Conservation (phyloP, 352 stramenopile genomes). For the Phytophthora kernoviae region DNA sequence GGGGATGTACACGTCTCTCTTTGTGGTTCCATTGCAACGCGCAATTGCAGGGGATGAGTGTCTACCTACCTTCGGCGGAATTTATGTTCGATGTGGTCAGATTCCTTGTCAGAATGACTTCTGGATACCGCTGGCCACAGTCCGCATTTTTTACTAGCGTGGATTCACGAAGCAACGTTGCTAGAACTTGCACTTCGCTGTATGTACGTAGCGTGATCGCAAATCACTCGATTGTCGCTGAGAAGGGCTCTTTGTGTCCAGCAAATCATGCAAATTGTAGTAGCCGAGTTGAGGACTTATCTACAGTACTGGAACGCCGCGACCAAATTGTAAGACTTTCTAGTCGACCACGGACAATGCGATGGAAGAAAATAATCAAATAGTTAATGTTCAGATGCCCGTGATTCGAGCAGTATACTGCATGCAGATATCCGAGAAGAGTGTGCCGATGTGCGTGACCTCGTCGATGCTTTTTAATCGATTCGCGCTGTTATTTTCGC, state of each 20-base stretch:
- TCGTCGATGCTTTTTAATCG: conserved; percentile 16
- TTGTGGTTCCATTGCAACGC: too few relatives aligned
- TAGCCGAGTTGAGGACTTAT: not conserved
- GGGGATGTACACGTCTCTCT: too few relatives aligned
- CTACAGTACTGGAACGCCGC: not conserved
- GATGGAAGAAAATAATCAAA: not conserved
- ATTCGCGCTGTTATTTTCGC: not conserved
- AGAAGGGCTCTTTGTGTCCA: not conserved
- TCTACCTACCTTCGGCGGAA: too few relatives aligned
- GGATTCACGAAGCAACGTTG: not conserved
- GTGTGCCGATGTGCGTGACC: too few relatives aligned
- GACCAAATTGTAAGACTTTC: not conserved
- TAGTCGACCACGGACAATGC: not conserved
- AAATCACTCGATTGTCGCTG: not conserved
- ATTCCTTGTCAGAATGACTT: too few relatives aligned
- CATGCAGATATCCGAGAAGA: too few relatives aligned
- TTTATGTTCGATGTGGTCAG: too few relatives aligned
- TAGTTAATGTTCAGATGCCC: not conserved
- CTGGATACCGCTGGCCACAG: too few relatives aligned
- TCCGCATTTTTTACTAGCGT: not conserved
- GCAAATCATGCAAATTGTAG: not conserved
- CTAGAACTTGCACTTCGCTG: not conserved
- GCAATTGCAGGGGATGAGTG: too few relatives aligned
- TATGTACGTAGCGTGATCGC: not conserved
- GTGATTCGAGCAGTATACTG: not conserved